Percentiles rank a stretch among this genome's conserved stretches.
Conservation (phyloP, 768 basidiomycete species). For the Boletus rex-veris region DNA sequence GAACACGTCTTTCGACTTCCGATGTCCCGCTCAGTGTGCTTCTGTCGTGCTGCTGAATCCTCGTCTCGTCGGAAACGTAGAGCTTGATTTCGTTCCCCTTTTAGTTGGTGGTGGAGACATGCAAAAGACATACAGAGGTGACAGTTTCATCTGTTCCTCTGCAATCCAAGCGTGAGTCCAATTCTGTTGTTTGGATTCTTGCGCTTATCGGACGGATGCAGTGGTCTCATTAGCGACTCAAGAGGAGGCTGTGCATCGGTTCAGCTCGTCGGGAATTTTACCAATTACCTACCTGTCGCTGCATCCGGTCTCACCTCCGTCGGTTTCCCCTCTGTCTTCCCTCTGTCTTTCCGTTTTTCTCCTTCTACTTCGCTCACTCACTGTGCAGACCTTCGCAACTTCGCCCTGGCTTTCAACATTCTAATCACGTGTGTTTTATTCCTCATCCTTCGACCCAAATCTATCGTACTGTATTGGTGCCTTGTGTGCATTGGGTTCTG, state of each 20-base stretch:
- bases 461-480: slow-evolving; percentile 69
- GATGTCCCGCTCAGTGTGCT: slow-evolving; percentile 74
- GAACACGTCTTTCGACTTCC: slow-evolving; percentile 62
- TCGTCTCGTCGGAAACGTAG: slow-evolving; percentile 63
- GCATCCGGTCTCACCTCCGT: slow-evolving; percentile 65
- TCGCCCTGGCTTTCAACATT: slow-evolving; percentile 71
- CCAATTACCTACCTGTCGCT: slow-evolving; percentile 56
- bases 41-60: slow-evolving; percentile 67
- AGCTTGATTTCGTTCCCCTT: slow-evolving; percentile 66
- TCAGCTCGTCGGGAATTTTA: slow-evolving; percentile 68
- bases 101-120: slow-evolving; percentile 83
- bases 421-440: slow-evolving; percentile 65
- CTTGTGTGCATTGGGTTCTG: slow-evolving; percentile 83
- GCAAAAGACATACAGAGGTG: slow-evolving; percentile 72
- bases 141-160: slow-evolving; percentile 81
- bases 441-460: slow-evolving; percentile 65
- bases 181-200: neutral
- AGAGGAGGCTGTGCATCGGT: slow-evolving; percentile 77
- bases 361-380: slow-evolving; percentile 47
- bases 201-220: slow-evolving; percentile 27
- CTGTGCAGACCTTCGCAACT: slow-evolving; percentile 68
- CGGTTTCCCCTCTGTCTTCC: slow-evolving; percentile 74
- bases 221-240: slow-evolving; percentile 59
- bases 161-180: slow-evolving; percentile 71
- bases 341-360: slow-evolving; percentile 61